Evolutionary conservation across 306 rosid genomes (phyloP).

Genomic region (Elaeagnus macrophylla): DNA sequence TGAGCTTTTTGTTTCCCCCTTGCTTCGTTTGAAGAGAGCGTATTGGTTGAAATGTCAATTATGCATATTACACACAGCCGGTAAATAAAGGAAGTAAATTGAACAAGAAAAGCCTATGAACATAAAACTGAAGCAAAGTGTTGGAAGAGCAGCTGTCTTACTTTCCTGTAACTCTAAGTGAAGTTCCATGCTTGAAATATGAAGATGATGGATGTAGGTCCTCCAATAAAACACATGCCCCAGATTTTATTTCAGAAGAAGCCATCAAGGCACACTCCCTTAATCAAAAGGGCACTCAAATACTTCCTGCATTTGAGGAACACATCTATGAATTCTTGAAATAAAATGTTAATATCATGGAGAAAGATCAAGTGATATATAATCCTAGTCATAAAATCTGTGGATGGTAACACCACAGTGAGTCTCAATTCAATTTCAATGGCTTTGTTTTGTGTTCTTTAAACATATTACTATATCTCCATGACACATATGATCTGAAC

Average conservation of each 20-base stretch:
- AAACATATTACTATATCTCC: too few relatives aligned
- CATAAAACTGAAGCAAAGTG: neutral
- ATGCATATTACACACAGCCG: neutral
- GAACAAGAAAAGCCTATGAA: neutral
- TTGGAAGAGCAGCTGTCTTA: conserved; percentile 20
- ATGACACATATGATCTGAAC: too few relatives aligned
- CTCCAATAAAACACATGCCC: conserved; percentile 42
- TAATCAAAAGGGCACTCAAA: neutral
- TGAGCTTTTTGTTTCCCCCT: neutral
- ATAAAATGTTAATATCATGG: too few relatives aligned
- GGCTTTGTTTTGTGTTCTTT: too few relatives aligned
- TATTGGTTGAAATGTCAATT: too few relatives aligned
- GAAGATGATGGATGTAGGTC: conserved; percentile 51
- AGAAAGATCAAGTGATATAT: too few relatives aligned
- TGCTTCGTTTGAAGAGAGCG: neutral
- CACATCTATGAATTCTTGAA: neutral
- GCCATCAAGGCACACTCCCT: conserved; percentile 21
- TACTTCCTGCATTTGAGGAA: conserved; percentile 10
- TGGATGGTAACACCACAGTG: too few relatives aligned
- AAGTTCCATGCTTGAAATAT: conserved; percentile 67
- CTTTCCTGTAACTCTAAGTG: conserved; percentile 69
- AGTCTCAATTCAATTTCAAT: too few relatives aligned
- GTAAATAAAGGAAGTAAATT: neutral
- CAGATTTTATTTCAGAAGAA: conserved; percentile 39
- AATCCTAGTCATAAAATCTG: too few relatives aligned